A percentile compares a stretch with the other conserved stretches of the same genome.
phyloP scores from a whole-genome alignment of 2,329 filamentous ascomycete genomes.

The Stagonosporopsis tanaceti region DNA sequence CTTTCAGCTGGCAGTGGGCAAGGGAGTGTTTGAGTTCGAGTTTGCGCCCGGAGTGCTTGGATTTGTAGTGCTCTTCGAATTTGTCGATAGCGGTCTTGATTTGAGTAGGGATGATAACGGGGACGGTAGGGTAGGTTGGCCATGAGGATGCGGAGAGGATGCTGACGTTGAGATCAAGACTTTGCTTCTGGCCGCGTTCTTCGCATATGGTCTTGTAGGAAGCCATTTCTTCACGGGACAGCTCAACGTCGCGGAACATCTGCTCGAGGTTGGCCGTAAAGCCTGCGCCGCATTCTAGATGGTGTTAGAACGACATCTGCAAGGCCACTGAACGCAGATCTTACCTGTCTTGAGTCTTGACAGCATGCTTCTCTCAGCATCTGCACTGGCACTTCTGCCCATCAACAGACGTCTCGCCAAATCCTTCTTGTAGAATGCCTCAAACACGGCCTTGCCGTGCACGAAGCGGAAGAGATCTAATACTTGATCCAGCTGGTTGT shows the following conservation, averaged over 20 bases:
- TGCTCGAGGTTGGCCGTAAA: conserved; percentile 98
- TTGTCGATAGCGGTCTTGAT: conserved; percentile 79
- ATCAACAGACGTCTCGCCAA: conserved; percentile 88
- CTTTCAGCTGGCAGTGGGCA: conserved; percentile 87
- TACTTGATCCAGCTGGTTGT: conserved; percentile 89
- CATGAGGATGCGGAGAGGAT: conserved; percentile 91
- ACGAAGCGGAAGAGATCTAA: conserved; percentile 96
- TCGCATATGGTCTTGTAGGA: conserved; percentile 77
- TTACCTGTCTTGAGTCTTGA: conserved; percentile 79
- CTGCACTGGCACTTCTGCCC: conserved; percentile 90
- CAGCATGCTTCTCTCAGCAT: conserved; percentile 96
- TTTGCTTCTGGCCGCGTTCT: conserved; percentile 64
- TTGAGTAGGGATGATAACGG: conserved; percentile 76
- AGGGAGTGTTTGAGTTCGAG: conserved; percentile 92
- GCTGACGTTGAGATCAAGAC: conserved; percentile 81
- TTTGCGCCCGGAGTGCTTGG: conserved; percentile 86
- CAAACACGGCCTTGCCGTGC: conserved; percentile 95
- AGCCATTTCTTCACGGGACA: conserved; percentile 91
- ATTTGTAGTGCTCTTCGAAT: conserved; percentile 86
- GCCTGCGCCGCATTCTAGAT: conserved; percentile 81
- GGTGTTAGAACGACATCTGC: conserved; percentile 19
- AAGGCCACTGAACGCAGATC: background rate
- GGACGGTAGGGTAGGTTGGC: conserved; percentile 85
- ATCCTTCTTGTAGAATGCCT: conserved; percentile 99
- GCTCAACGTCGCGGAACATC: conserved; percentile 99